phyloP scores from a whole-genome alignment of 2,329 filamentous ascomycete genomes.

The Venturiaceae sp. region DNA sequence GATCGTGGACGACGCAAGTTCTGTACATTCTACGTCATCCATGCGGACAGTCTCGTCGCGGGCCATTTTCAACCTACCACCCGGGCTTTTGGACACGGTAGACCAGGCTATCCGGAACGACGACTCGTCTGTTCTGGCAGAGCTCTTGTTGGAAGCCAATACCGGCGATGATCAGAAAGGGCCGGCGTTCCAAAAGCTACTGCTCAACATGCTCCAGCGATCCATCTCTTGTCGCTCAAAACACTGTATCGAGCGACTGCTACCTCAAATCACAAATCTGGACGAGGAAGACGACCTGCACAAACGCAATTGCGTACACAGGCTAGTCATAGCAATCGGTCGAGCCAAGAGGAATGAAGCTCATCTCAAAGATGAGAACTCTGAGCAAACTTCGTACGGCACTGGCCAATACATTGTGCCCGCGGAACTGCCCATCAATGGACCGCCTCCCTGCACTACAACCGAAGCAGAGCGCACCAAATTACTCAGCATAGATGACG shows the following conservation, averaged over 20 bases:
- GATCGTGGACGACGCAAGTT: constrained; percentile 63
- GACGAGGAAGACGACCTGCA: constrained; percentile 91
- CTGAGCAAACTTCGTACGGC: not conserved
- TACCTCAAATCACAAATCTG: constrained; percentile 56
- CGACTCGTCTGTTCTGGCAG: constrained; percentile 45
- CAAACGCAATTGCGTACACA: constrained; percentile 84
- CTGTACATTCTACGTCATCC: constrained; percentile 58
- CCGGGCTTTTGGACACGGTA: constrained; percentile 57
- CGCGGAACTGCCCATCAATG: constrained; percentile 55
- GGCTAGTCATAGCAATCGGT: constrained; percentile 85
- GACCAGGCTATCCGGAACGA: constrained; percentile 65
- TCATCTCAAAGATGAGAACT: constrained; percentile 10
- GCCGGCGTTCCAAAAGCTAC: constrained; percentile 51
- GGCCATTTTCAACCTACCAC: constrained; percentile 62
- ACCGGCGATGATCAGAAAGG: constrained; percentile 36
- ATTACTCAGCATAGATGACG: constrained; percentile 58
- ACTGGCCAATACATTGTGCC: constrained; percentile 58
- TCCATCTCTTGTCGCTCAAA: constrained; percentile 62
- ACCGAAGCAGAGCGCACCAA: constrained; percentile 55
- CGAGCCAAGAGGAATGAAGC: constrained; percentile 53
- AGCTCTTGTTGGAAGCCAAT: constrained; percentile 49
- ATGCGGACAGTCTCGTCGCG: constrained; percentile 69
- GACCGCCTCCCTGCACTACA: constrained; percentile 51
- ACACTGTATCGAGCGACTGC: constrained; percentile 59
- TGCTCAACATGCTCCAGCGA: constrained; percentile 72